Evolutionary conservation across 164 flowering plant genomes (phyloP).

Genomic region (Magnolia officinalis): DNA sequence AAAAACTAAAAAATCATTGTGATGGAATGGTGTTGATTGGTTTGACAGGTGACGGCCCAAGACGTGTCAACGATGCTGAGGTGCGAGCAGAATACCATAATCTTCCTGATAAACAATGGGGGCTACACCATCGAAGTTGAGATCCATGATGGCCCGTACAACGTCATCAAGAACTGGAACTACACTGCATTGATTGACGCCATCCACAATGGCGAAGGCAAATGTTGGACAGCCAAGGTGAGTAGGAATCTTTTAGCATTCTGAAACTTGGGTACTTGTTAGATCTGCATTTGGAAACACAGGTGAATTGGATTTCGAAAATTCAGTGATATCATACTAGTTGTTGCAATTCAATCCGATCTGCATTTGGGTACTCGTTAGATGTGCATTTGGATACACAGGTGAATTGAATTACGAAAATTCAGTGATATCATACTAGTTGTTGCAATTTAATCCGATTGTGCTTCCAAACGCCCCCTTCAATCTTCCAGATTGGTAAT

Average conservation of each 20-base stretch:
- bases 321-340: not conserved
- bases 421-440: not conserved
- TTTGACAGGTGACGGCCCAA: slow-evolving; percentile 64
- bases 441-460: not conserved
- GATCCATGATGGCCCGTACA: slow-evolving; percentile 85
- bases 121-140: slow-evolving; percentile 79
- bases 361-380: too few species aligned
- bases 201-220: slow-evolving; percentile 63
- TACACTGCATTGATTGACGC: slow-evolving; percentile 66
- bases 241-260: not conserved
- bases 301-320: not conserved
- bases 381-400: not conserved
- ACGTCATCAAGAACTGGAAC: slow-evolving; percentile 81
- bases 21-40: not conserved
- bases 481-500: not conserved
- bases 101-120: slow-evolving; percentile 81
- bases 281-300: not conserved
- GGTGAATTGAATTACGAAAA: not conserved
- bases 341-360: not conserved
- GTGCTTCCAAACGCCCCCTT: not conserved
- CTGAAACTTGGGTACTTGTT: too few species aligned
- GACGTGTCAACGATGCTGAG: slow-evolving; percentile 75
- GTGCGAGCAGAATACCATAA: slow-evolving; percentile 59
- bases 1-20: not conserved
- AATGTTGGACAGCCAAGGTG: slow-evolving; percentile 70